phyloP scores from a whole-genome alignment of 176 grass and related monocot species.

The Carex parvula region DNA sequence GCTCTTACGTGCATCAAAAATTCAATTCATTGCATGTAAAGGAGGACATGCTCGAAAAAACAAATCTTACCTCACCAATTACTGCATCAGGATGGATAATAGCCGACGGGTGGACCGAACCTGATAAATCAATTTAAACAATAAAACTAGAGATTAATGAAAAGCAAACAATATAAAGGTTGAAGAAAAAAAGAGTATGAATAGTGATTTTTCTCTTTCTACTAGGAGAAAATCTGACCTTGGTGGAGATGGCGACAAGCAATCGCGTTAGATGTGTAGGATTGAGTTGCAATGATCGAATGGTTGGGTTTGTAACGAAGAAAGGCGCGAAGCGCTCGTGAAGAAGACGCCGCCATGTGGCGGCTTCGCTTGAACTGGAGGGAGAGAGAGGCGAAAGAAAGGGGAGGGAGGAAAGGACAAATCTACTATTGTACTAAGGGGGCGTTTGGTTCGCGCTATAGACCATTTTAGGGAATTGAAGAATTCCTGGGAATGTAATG shows the following conservation, averaged over 20 bases:
- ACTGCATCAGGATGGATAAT: conserved; percentile 64
- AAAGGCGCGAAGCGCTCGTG: conserved; percentile 23
- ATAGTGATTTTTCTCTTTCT: background rate
- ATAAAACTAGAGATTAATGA: background rate
- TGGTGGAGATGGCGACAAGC: conserved; percentile 36
- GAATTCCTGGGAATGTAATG: too few species aligned
- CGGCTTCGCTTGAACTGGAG: background rate
- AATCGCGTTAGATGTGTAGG: conserved; percentile 9
- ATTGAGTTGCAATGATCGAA: background rate
- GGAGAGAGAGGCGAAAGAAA: background rate
- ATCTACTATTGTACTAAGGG: background rate
- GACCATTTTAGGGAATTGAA: too few species aligned
- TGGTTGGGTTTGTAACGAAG: background rate
- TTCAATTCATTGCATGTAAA: background rate
- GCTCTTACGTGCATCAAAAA: background rate
- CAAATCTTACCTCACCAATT: conserved; percentile 55
- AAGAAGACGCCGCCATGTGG: conserved; percentile 39
- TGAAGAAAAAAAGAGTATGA: background rate
- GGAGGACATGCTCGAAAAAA: background rate
- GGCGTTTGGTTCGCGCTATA: too few species aligned
- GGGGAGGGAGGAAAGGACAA: background rate
- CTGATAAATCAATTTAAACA: background rate
- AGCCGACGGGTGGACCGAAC: conserved; percentile 28
- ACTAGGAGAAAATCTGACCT: conserved; percentile 23
- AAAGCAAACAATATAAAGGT: background rate